Base-by-base conservation (phyloP, 1,284 basidiomycete genomes). In the Abortiporus biennis region DNA sequence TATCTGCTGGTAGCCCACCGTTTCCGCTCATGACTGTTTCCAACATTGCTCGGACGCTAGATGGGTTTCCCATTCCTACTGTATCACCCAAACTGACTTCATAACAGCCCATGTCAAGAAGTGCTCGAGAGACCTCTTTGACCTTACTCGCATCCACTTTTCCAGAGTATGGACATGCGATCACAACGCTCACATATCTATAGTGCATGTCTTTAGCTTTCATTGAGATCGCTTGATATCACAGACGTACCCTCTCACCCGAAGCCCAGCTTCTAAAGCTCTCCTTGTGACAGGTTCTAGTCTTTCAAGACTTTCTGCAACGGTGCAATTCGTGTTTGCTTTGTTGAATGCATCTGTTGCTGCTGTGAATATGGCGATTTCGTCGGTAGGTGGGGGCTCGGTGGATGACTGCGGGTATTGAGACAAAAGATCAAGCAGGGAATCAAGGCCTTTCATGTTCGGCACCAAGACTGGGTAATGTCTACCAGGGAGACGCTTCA, bases 51-150 rank as follows among this genome's bases (percentile, higher is more conserved):
- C 69, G 60, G 43, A 94, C 76, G 17, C 75, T 75, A 13, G 68
- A 64, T 0, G 92, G 91, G 36, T 85, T 89, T 1, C 87, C 94
- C 23, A 80, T 80, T 0, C 94, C 94, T 1, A 92, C 89, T 1
- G 93, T 98, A 63, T 98, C 94, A 0, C 92, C 92, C 23, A 97
- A 65, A 49, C 85, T 89, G 38, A 97, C 79, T 59, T 98, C 90
- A 64, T 95, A 96, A 58, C 92, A 95, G 0, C 93, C 94, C 86
- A 96, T 94, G 45, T 92, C 79, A 3, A 82, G 52, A 20, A 98
- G 62, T 49, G 76, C 78, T 47, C 75, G 76, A 0, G 87, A 69
- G 9, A 96, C 79, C 16, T 82, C 76, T 34, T 81, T 73, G 4
- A 93, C 92, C 15, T 66, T 65, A 32, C 65, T 63, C 1, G 78